These are phyloP conservation scores for Moniliella sp. DNA, from an alignment of 1,284 basidiomycete species.

Conservation along the genomic window DNA sequence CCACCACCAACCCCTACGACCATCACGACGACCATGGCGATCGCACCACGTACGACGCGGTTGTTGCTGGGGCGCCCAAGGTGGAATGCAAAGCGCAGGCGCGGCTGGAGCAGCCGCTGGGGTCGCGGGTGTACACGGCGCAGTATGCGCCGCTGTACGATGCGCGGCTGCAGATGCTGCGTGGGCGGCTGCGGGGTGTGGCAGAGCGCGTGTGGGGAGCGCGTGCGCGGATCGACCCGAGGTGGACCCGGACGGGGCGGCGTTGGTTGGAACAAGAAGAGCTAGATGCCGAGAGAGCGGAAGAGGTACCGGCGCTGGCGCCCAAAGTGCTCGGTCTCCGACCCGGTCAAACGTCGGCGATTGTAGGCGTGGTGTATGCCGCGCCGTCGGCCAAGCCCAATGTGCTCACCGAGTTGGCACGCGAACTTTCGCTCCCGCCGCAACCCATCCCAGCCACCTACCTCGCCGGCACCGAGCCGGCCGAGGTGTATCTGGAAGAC, in stretches of 20 bases:
- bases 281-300: conserved; percentile 1
- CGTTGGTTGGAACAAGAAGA: conserved; percentile 2
- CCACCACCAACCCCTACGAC: no score
- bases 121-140: conserved; percentile 8
- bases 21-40: no score
- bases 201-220: conserved; percentile 9
- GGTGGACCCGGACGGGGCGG: conserved; percentile 5
- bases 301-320: neutral
- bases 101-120: no score
- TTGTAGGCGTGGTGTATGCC: conserved; percentile 85
- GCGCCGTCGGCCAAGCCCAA: conserved; percentile 96
- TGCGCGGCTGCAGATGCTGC: conserved; percentile 25
- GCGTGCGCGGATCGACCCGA: conserved; percentile 1
- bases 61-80: no score
- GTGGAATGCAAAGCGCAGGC: no score
- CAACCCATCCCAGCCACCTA: conserved; percentile 38
- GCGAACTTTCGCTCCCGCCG: conserved; percentile 74
- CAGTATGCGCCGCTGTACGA: conserved; percentile 31
- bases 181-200: conserved; percentile 13
- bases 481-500: conserved; percentile 74
- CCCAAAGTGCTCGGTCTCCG: conserved; percentile 56
- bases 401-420: conserved; percentile 74
- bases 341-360: conserved; percentile 62
- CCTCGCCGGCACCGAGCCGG: conserved; percentile 48
- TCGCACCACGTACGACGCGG: no score